phyloP scores from a whole-genome alignment of 441 rosid species.

The Adansonia rubrostipa region DNA sequence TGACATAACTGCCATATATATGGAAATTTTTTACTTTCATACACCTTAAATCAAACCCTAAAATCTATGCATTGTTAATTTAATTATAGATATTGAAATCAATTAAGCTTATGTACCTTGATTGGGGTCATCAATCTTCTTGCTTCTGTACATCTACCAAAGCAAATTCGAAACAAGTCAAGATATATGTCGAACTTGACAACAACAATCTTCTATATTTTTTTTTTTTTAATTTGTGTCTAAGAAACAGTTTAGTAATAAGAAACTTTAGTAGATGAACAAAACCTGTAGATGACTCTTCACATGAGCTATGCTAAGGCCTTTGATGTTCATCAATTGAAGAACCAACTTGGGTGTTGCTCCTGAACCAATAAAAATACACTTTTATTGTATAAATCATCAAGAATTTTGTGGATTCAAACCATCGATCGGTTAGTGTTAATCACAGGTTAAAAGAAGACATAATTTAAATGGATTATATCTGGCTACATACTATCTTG shows the following conservation, averaged over 20 bases:
- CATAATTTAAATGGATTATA: background rate
- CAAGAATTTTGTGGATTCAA: background rate
- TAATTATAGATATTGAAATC: background rate
- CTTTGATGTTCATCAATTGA: conserved; percentile 85
- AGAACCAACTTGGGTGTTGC: conserved; percentile 95
- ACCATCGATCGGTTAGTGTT: too few species aligned
- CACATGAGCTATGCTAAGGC: conserved; percentile 90
- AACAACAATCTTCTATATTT: background rate
- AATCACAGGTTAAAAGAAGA: background rate
- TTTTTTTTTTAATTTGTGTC: background rate
- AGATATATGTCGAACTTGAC: background rate
- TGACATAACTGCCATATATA: conserved; percentile 26
- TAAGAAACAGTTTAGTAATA: background rate
- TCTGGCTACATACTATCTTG: conserved; percentile 55
- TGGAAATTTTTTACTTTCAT: background rate
- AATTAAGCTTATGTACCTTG: conserved; percentile 53
- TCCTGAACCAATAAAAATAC: conserved; percentile 44
- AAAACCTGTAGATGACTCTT: conserved; percentile 95
- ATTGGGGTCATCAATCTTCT: conserved; percentile 63
- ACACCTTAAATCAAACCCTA: conserved; percentile 34
- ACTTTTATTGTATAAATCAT: background rate
- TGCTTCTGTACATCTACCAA: conserved; percentile 88
- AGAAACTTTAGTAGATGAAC: conserved; percentile 3
- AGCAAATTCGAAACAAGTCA: conserved; percentile 9
- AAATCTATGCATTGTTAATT: background rate